phyloP scores from a whole-genome alignment of 1,284 basidiomycete genomes.

The Pterulicium gracile region DNA sequence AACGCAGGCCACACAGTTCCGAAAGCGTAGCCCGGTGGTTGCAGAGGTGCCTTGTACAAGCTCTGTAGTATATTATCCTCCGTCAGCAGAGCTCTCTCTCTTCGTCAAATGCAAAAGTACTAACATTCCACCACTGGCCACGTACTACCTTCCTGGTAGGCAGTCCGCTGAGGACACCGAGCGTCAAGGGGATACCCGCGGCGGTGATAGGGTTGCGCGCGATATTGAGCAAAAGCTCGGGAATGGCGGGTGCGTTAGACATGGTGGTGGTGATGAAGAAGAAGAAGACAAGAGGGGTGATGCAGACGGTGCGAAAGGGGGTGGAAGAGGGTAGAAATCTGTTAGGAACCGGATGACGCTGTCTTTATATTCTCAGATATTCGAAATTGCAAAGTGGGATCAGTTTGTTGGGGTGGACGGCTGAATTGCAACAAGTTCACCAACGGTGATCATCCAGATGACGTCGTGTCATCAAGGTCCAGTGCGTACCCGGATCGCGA shows the following conservation, averaged over 20 bases:
- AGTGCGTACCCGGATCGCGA: too few species aligned
- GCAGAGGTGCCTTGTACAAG: constrained; percentile 31
- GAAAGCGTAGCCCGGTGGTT: constrained; percentile 41
- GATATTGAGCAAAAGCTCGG: constrained; percentile 38
- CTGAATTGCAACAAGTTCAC: too few species aligned
- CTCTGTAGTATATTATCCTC: constrained; percentile 19
- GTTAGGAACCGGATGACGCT: too few species aligned
- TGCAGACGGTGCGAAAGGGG: too few species aligned
- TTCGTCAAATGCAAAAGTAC: constrained; percentile 10
- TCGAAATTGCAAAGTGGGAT: too few species aligned
- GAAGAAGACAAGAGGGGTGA: too few species aligned
- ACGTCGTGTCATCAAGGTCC: too few species aligned
- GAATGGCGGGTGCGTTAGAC: constrained; percentile 22
- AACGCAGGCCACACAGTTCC: constrained; percentile 52
- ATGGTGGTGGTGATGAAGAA: constrained; percentile 13
- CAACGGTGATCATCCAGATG: too few species aligned
- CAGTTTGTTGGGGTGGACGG: too few species aligned
- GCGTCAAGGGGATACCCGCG: constrained; percentile 48
- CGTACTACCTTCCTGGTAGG: constrained; percentile 35
- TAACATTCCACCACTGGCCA: constrained; percentile 49
- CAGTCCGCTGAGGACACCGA: constrained; percentile 44
- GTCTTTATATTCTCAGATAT: too few species aligned
- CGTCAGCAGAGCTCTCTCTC: not conserved
- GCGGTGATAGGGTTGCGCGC: constrained; percentile 50
- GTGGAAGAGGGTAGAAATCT: too few species aligned